Evolutionary conservation across 2,329 filamentous ascomycete genomes (phyloP).

Genomic region (Neurospora sp.): DNA sequence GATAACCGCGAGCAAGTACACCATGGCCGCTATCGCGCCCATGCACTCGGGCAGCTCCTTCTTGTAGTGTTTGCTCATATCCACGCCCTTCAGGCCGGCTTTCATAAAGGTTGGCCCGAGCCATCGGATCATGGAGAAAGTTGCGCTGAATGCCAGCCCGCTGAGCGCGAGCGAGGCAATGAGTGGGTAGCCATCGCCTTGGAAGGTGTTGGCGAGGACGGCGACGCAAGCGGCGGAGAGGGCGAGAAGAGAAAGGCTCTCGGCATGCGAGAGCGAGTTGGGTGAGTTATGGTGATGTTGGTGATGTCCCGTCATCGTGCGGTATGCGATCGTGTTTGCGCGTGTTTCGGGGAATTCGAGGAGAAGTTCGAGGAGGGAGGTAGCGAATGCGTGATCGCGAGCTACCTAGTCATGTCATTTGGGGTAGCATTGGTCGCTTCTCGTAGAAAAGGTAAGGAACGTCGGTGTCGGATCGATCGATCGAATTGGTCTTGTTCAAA

Average conservation of each 20-base stretch:
- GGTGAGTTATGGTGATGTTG: constrained; percentile 11
- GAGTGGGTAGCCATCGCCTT: constrained; percentile 78
- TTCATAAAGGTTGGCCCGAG: constrained; percentile 82
- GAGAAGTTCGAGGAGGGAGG: not conserved
- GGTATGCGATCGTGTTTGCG: not conserved
- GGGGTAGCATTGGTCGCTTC: not conserved
- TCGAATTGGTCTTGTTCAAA: not conserved
- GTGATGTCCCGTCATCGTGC: constrained; percentile 17
- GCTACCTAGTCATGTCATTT: not conserved
- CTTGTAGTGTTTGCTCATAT: constrained; percentile 63
- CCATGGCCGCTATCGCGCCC: constrained; percentile 85
- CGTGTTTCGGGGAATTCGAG: not conserved
- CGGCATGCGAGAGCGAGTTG: constrained; percentile 38
- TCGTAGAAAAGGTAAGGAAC: not conserved
- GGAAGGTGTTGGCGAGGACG: constrained; percentile 71
- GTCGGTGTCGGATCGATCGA: not conserved
- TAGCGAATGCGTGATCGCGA: not conserved
- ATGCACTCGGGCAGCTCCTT: constrained; percentile 89
- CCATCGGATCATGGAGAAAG: constrained; percentile 86
- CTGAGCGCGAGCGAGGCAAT: constrained; percentile 83
- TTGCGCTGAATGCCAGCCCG: constrained; percentile 69
- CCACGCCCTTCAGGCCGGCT: constrained; percentile 80
- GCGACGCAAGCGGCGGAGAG: constrained; percentile 61
- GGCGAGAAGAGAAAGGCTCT: constrained; percentile 47
- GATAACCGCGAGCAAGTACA: constrained; percentile 83